phyloP scores from a whole-genome alignment of 371 early-diverging fungal species.

The Parasitella parasitica region DNA sequence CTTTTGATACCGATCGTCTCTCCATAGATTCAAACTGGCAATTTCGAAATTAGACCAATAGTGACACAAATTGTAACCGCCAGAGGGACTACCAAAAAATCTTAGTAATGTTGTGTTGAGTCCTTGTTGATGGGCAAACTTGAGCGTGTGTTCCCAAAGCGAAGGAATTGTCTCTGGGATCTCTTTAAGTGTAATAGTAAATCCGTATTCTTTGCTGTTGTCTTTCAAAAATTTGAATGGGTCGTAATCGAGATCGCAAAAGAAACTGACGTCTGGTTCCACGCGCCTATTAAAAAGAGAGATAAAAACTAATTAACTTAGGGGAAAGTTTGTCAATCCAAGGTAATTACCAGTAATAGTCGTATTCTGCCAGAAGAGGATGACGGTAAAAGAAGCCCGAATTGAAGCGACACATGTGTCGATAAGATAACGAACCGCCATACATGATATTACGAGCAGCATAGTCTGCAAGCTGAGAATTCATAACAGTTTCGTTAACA shows the following conservation, averaged over 20 bases:
- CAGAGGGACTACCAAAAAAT: constrained; percentile 43
- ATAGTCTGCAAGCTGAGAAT: constrained; percentile 54
- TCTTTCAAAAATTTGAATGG: constrained; percentile 83
- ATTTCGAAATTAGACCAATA: constrained; percentile 89
- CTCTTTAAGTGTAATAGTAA: constrained; percentile 82
- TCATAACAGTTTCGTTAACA: constrained; percentile 64
- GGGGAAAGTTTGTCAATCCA: no score
- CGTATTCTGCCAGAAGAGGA: constrained; percentile 74
- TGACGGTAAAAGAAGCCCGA: constrained; percentile 95
- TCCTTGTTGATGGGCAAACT: constrained; percentile 46
- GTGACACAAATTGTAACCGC: constrained; percentile 70
- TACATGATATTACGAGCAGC: constrained; percentile 71
- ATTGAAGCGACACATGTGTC: constrained; percentile 58
- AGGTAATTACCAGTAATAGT: constrained; percentile 88
- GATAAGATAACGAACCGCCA: constrained; percentile 38
- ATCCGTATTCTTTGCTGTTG: constrained; percentile 80
- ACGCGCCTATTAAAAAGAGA: constrained; percentile 86
- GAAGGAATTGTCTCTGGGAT: constrained; percentile 81
- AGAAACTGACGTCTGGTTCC: constrained; percentile 90
- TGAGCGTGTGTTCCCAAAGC: constrained; percentile 73
- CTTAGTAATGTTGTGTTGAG: constrained; percentile 35
- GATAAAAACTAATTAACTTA: no score
- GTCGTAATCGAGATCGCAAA: constrained; percentile 89
- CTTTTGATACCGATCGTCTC: constrained; percentile 64
- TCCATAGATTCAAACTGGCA: constrained; percentile 71